phyloP scores from a whole-genome alignment of 805 yeast genomes.

The Saturnispora bothae region DNA sequence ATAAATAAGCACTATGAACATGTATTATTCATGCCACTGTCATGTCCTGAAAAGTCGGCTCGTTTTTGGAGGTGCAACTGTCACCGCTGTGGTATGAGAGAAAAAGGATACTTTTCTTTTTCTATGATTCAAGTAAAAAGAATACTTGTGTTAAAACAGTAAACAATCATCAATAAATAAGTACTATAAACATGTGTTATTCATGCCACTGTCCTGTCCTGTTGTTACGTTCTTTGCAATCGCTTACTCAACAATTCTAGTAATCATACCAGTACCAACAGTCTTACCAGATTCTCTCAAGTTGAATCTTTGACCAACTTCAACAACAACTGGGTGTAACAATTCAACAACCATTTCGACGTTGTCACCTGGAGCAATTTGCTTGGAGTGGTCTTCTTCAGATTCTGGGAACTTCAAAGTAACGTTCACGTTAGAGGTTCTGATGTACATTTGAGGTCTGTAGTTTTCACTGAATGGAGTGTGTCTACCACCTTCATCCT shows the following conservation, averaged over 20 bases:
- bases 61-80: no score
- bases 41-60: no score
- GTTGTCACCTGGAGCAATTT: slow-evolving; percentile 97
- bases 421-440: slow-evolving; percentile 94
- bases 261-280: slow-evolving; percentile 96
- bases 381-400: slow-evolving; percentile 71
- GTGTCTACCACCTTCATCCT: slow-evolving; percentile 99
- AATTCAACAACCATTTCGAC: slow-evolving; percentile 90
- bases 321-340: slow-evolving; percentile 85
- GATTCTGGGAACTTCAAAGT: slow-evolving; percentile 79
- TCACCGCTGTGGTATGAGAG: no score
- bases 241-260: slow-evolving; percentile 39
- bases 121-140: no score
- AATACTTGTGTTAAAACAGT: background rate
- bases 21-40: no score
- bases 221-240: background rate
- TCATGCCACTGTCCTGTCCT: no score
- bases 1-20: no score
- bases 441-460: slow-evolving; percentile 95
- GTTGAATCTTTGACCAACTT: slow-evolving; percentile 97
- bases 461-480: slow-evolving; percentile 94
- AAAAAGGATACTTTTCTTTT: no score
- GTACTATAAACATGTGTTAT: slow-evolving; percentile 11
- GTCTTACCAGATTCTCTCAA: slow-evolving; percentile 99
- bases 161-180: slow-evolving; percentile 1